These are phyloP conservation scores for Coniferiporia sulphurascens DNA, from an alignment of 1,284 basidiomycete genomes.

Conservation along the genomic window DNA sequence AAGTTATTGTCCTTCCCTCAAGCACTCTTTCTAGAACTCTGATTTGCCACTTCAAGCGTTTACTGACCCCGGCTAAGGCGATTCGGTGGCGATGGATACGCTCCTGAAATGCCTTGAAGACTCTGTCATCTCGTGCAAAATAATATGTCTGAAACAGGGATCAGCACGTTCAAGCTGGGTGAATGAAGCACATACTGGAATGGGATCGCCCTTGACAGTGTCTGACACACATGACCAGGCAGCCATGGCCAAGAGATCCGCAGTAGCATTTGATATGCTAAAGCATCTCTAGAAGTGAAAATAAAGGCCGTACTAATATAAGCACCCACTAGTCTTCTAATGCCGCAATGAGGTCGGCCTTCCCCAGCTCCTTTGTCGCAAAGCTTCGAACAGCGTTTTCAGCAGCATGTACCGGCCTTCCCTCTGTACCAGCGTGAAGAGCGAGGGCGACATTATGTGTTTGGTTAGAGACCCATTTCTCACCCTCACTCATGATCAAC, in stretches of 20 bases:
- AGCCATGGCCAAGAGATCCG: slow-evolving; percentile 67
- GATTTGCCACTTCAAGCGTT: slow-evolving; percentile 68
- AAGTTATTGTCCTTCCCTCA: slow-evolving; percentile 59
- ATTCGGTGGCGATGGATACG: slow-evolving; percentile 48
- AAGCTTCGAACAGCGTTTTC: slow-evolving; percentile 65
- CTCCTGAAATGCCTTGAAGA: slow-evolving; percentile 66
- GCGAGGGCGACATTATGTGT: slow-evolving; percentile 55
- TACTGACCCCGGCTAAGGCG: slow-evolving; percentile 45
- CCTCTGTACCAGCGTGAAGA: slow-evolving; percentile 54
- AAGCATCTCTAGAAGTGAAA: slow-evolving; percentile 6
- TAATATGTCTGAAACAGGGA: slow-evolving; percentile 54
- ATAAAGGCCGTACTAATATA: not conserved
- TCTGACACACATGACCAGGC: slow-evolving; percentile 63
- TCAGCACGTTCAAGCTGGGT: slow-evolving; percentile 13
- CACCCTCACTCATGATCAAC: slow-evolving; percentile 82
- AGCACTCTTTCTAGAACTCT: slow-evolving; percentile 54
- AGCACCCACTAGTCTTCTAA: slow-evolving; percentile 76
- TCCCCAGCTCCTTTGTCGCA: slow-evolving; percentile 71
- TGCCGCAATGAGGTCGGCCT: slow-evolving; percentile 68
- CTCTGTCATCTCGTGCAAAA: slow-evolving; percentile 77
- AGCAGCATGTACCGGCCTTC: slow-evolving; percentile 65
- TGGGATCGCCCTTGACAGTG: slow-evolving; percentile 46
- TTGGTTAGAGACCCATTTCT: slow-evolving; percentile 68
- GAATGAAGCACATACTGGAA: slow-evolving; percentile 48
- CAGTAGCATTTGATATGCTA: slow-evolving; percentile 77